These are phyloP conservation scores for Aspergillus campestris DNA, from an alignment of 495 filamentous ascomycete genomes.

Conservation along the genomic window DNA sequence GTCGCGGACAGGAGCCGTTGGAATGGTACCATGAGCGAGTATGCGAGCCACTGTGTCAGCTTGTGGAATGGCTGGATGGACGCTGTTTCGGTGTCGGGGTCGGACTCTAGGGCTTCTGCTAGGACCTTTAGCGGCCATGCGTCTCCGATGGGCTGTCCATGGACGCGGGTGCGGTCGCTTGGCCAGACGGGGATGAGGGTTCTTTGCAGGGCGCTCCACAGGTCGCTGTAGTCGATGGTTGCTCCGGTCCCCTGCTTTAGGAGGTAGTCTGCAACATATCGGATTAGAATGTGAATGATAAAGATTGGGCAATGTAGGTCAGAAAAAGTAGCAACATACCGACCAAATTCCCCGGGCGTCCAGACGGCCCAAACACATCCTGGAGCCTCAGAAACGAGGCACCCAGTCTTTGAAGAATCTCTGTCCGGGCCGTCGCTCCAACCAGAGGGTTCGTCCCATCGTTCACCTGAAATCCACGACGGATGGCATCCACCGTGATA, in stretches of 20 bases:
- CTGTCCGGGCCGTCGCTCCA: slow-evolving; percentile 40
- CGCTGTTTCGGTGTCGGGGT: slow-evolving; percentile 4
- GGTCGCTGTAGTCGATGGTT: slow-evolving; percentile 22
- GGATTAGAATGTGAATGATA: neutral
- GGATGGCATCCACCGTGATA: slow-evolving; percentile 10
- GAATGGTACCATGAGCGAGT: slow-evolving; percentile 86
- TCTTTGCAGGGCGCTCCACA: slow-evolving; percentile 46
- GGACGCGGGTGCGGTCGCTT: slow-evolving; percentile 42
- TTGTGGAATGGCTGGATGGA: slow-evolving; percentile 64
- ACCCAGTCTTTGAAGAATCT: slow-evolving; percentile 40
- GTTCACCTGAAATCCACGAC: slow-evolving; percentile 36
- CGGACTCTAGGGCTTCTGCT: slow-evolving; percentile 2
- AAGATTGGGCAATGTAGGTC: neutral
- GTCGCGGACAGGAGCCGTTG: slow-evolving; percentile 64
- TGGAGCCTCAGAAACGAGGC: slow-evolving; percentile 36
- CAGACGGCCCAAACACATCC: slow-evolving; percentile 42
- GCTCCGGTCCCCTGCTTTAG: slow-evolving; percentile 13
- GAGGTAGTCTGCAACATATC: slow-evolving; percentile 53
- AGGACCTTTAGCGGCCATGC: slow-evolving; percentile 43
- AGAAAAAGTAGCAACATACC: slow-evolving; percentile 23
- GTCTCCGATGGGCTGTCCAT: slow-evolving; percentile 46
- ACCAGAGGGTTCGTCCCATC: slow-evolving; percentile 40
- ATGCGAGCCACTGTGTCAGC: slow-evolving; percentile 82
- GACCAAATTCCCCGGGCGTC: slow-evolving; percentile 47
- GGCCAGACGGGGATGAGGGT: slow-evolving; percentile 49